Evolutionary conservation across 1,139 yeast genomes (phyloP), one percentile per base, ranked within the genome.

Genomic region (Saccharomyces hybrid): DNA sequence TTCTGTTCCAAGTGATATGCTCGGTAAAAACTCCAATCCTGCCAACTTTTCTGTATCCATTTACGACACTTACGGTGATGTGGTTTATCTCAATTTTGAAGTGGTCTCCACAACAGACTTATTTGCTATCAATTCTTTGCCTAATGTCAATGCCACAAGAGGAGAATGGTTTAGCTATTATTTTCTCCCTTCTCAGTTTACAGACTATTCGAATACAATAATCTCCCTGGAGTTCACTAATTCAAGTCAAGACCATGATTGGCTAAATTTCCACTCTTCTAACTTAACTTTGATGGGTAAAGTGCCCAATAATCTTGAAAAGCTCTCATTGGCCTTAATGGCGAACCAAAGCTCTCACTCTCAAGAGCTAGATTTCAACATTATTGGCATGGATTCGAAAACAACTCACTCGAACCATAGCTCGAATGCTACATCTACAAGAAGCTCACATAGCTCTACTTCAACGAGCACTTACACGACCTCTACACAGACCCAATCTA

Each of bases 251-350:
- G 49, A 57, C 38, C 57, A 57, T 49, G 72, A 74, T 55, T 91
- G 97, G 97, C 73, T 91, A 55, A 65, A 73, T 3, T 89, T 78
- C 69, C 78, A 82, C 64, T 62, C 73, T 28, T 65, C 74, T 14
- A 89, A 88, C 66, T 72, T 77, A 65, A 85, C 96, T 1, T 77
- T 91, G 57, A 73, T 73, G 47, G 98, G 98, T 28, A 59, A 63
- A 49, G 84, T 83, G 2, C 96, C 98, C 1, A 62, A 71, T 5
- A 71, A 78, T 61, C 84, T 90, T 60, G 74, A 76, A 25, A 62
- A 68, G 5, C 67, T 84, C 20, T 55, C 67, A 5, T 66, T 84
- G 20, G 72, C 76, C 1, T 72, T 90, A 31, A 70, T 73, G 1
- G 96, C 90, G 1, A 60, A 71, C 5, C 70, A 75, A 51, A 67